Base-by-base conservation (phyloP, 179 eudicot genomes). In the Spergularia azorica region DNA sequence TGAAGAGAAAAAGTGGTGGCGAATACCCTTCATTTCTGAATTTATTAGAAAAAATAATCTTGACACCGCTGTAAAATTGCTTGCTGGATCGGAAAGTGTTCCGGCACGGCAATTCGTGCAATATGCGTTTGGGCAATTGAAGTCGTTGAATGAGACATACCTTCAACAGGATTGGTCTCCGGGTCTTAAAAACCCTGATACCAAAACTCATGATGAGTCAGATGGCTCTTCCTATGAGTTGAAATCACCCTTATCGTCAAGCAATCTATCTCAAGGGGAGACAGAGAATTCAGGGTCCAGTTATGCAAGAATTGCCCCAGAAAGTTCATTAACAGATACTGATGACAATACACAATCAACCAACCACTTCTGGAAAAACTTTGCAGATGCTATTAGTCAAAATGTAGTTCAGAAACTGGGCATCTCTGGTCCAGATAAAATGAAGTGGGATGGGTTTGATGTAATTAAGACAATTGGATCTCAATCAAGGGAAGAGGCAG, bases 381-480 rank as follows among this genome's bases (percentile, higher is more conserved):
- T 95, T 79, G 83, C 91, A 54, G 92, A 88, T 83, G 76, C 87
- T 59, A 84, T 95, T 73, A 87, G 79, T 81, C 88, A 89, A 77
- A 89, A 86, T 82, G 87, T 95, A 70, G 88, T 91, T 79, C 86
- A 90, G 71, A 85, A 88, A 81, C 81, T 91, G 56, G 99, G 94
- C 81, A 88, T 91, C 71, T 83, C 97, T 77, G 83, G 78, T 76
- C 89, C 92, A 64, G 97, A 89, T 78, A 90, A 86, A 65, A 81
- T 95, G 80, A 91, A 87, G 83, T 95, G 99, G 99, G 99, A 93
- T 81, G 91, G 87, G 26, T 85, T 95, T 79, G 97, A 93, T 63
- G 70, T 91, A 48, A 84, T 95, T 74, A 84, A 89, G 72, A 90
- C 75, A 59, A 86, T 91, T 70, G 97, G 97, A 69, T 73, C 81